Evolutionary conservation across 768 basidiomycete species (phyloP), one percentile per base, ranked within the genome.

Genomic region (Rhodotorula babjevae): DNA sequence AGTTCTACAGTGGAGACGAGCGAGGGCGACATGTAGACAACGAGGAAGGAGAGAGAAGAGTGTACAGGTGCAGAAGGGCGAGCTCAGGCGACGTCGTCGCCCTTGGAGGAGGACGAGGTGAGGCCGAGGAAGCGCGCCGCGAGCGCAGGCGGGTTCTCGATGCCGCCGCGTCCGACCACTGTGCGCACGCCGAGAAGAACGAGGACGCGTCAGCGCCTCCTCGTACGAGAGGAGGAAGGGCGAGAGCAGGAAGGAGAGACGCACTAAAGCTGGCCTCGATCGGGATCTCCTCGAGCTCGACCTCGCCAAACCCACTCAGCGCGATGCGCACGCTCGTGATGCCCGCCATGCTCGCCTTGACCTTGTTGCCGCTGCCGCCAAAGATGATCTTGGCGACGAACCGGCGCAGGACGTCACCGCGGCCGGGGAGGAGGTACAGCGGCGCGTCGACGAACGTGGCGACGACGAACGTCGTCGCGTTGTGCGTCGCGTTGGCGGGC

Each of bases 341-440:
- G 1, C 74, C 74, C 47, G 53, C 46, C 71, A 75, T 71, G 25
- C 74, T 68, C 61, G 71, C 74, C 44, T 63, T 63, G 6, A 60
- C 65, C 46, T 72, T 69, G 1, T 46, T 31, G 23, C 65, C 68
- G 15, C 55, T 46, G 27, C 52, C 42, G 3, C 65, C 67, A 53
- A 75, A 75, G 2, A 75, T 50, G 58, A 75, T 67, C 75, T 76
- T 73, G 23, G 58, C 69, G 10, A 76, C 36, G 33, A 76, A 73
- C 4, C 61, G 33, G 2, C 69, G 52, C 36, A 76, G 63, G 23
- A 76, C 71, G 50, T 65, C 71, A 0, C 56, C 55, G 0, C 75
- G 62, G 2, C 64, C 75, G 2, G 71, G 68, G 25, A 76, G 60
- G 69, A 76, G 71, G 75, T 62, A 73, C 27, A 76, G 56, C 19